Evolutionary conservation across 345 rosid genomes (phyloP), one percentile per base, ranked within the genome.

Genomic region (Arabis alpina): DNA sequence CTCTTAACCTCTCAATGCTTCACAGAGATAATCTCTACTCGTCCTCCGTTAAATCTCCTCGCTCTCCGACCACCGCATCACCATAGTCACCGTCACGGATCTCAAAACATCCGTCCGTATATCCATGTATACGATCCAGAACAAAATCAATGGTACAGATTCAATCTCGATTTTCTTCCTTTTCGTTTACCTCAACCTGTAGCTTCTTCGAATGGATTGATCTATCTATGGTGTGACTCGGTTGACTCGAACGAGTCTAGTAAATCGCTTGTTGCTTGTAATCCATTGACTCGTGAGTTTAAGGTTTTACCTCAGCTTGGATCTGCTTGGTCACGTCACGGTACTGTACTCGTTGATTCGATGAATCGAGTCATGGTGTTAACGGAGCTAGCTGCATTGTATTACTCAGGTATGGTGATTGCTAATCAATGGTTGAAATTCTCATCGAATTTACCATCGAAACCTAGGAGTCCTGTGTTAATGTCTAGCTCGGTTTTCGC

Each of bases 241-340:
- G 42, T 80, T 6, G 73, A 63, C 69, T 77, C 84, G 12, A 8
- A 79, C 24, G 87, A 85, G 37, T 75, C 93, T 1, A 76, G 63
- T 65, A 88, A 87, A 74, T 88, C 90, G 1, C 91, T 93, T 27
- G 77, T 87, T 11, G 91, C 82, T 15, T 90, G 96, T 61, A 93
- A 87, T 60, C 96, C 96, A 0, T 57, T 89, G 80, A 87, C 94
- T 67, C 86, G 89, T 4, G 86, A 83, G 66, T 90, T 76, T 70
- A 81, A 67, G 52, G 87, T 86, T 4, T 75, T 93, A 51, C 98
- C 97, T 28, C 92, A 82, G 68, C 82, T 93, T 5, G 98, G 98
- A 15, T 90, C 97, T 2, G 97, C 98, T 37, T 93, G 98, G 97
- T 93, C 91, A 4, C 81, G 85, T 4, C 97, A 93, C 70, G 96